Evolutionary conservation across 208 protist species (phyloP).

Genomic region (Leishmania lainsoni): DNA sequence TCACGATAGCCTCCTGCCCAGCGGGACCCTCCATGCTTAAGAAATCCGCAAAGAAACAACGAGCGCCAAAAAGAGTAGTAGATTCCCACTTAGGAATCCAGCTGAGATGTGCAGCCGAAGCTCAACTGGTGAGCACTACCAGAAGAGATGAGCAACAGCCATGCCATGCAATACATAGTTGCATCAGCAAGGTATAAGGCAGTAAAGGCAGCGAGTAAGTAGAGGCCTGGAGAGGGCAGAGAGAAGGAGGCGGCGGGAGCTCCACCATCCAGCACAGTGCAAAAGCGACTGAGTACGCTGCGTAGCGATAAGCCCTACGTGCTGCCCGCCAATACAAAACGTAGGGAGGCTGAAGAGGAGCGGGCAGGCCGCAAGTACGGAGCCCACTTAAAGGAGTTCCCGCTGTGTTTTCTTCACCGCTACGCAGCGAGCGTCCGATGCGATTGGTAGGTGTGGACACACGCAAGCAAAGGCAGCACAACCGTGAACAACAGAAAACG

Average conservation of each 20-base stretch:
- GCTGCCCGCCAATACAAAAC: not conserved
- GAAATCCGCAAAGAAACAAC: not conserved
- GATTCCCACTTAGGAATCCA: not conserved
- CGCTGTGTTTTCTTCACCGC: not conserved
- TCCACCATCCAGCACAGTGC: not conserved
- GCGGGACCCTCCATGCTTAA: constrained; percentile 6
- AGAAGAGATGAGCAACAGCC: not conserved
- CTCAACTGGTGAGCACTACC: not conserved
- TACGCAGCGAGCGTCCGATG: not conserved
- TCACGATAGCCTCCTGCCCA: constrained; percentile 67
- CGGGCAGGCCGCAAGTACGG: not conserved
- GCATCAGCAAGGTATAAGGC: not conserved
- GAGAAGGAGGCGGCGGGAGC: not conserved
- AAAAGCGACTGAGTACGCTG: not conserved
- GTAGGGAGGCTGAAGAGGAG: not conserved
- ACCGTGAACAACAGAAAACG: not conserved
- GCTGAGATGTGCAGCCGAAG: not conserved
- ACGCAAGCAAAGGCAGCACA: not conserved
- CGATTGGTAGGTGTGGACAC: not conserved
- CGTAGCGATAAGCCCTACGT: not conserved
- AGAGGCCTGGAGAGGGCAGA: not conserved
- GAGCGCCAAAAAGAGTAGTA: not conserved
- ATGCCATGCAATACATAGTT: not conserved
- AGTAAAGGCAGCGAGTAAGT: not conserved
- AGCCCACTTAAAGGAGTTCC: not conserved